Evolutionary conservation across 495 filamentous ascomycete genomes (phyloP), one percentile per base, ranked within the genome.

Genomic region (Trichocladium antarcticum): DNA sequence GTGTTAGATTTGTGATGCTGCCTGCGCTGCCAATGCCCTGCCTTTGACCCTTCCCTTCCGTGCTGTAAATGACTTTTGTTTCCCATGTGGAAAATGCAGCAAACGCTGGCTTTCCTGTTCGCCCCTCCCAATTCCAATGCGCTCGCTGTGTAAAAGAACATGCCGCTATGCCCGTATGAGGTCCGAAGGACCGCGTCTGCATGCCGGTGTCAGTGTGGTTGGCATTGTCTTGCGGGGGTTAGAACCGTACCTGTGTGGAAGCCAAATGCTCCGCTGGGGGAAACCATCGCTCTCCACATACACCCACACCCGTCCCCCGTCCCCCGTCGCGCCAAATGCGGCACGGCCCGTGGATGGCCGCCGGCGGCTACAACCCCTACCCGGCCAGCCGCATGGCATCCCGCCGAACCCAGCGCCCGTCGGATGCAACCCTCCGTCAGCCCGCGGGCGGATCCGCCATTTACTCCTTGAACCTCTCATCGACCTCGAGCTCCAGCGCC

Each of bases 401-500:
- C 29, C 32, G 19, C 20, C 12, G 7, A 20, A 6, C 2, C 27
- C 34, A 15, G 31, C 6, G 28, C 24, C 36, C 36, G 36, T 7
- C 16, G 1, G 10, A 7, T 17, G 1, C 15, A 37, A 10, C 37
- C 31, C 32, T 21, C 49, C 35, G 24, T 27, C 24, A 27, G n/a
- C n/a, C n/a, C n/a, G n/a, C n/a, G n/a, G n/a, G n/a, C n/a, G n/a
- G n/a, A n/a, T n/a, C n/a, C n/a, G 44, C 40, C 27, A 55, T 27
- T 22, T 16, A n/a, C 6, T 54, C 40, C 8, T 40, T 37, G 17
- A 42, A 14, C 9, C 39, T 43, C 32, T 55, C 53, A 28, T 55
- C 53, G 15, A 50, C 53, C 47, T 55, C 53, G 3, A n/a, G n/a
- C n/a, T n/a, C n/a, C n/a, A 55, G 22, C 42, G 43, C 37, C 1